phyloP scores from a whole-genome alignment of 2,329 filamentous ascomycete genomes.

The Hymenoscyphus occultus region DNA sequence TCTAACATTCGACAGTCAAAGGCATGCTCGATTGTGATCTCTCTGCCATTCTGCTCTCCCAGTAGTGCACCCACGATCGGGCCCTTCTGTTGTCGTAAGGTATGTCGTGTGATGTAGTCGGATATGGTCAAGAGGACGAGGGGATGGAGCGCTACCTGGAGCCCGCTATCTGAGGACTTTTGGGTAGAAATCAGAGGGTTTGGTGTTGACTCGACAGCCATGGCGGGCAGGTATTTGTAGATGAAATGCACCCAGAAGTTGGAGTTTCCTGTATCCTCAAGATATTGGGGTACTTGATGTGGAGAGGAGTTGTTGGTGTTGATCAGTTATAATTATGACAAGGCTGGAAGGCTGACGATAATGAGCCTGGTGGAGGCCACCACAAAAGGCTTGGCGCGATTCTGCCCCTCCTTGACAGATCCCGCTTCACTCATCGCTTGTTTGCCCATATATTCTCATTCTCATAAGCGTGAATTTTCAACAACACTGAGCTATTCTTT shows the following conservation, averaged over 20 bases:
- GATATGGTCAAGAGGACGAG: conserved; percentile 95
- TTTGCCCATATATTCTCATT: not conserved
- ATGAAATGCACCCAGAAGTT: not conserved
- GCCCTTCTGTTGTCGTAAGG: conserved; percentile 68
- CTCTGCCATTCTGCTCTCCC: conserved; percentile 85
- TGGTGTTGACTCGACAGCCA: conserved; percentile 42
- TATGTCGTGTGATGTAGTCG: conserved; percentile 92
- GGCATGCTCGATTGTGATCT: conserved; percentile 88
- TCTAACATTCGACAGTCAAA: conserved; percentile 69
- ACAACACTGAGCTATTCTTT: not conserved
- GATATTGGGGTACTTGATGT: not conserved
- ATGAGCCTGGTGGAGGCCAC: not conserved
- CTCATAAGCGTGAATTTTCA: no score
- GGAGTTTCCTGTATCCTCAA: not conserved
- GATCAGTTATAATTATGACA: not conserved
- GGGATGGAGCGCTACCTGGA: conserved; percentile 83
- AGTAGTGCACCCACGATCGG: conserved; percentile 85
- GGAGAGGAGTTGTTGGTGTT: not conserved
- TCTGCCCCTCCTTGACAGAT: not conserved
- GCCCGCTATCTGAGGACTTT: conserved; percentile 61
- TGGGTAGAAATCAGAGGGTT: conserved; percentile 64
- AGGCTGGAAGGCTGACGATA: not conserved
- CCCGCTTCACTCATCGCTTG: not conserved
- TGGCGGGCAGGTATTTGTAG: conserved; percentile 34
- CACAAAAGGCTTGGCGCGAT: not conserved